Conservation (phyloP, 177 flowering plant species). For the Tripterygium wilfordii region DNA sequence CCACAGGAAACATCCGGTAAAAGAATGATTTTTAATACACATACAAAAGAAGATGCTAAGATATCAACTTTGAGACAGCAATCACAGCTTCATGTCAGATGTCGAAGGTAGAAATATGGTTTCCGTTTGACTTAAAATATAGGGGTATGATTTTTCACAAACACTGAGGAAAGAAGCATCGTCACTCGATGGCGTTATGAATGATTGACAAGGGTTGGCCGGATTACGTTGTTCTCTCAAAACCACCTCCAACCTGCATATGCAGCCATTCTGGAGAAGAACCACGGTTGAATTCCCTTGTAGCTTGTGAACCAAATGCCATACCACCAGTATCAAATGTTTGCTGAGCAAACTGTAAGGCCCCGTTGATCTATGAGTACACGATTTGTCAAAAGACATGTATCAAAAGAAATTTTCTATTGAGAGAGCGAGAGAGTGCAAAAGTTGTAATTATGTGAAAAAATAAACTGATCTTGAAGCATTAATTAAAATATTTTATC, state of each 20-base stretch:
- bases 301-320: conserved; percentile 55
- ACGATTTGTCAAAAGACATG: too few species aligned
- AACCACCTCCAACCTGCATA: conserved; percentile 83
- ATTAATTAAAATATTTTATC: too few species aligned
- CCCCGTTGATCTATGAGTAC: too few species aligned
- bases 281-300: conserved; percentile 55
- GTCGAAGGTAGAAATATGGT: not conserved
- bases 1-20: not conserved
- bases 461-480: too few species aligned
- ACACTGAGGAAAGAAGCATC: not conserved
- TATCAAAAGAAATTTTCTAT: too few species aligned
- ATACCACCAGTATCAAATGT: conserved; percentile 53
- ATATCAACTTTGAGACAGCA: not conserved
- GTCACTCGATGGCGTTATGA: conserved; percentile 19
- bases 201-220: conserved; percentile 7
- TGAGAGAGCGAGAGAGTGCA: too few species aligned
- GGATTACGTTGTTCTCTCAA: conserved; percentile 51
- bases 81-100: not conserved
- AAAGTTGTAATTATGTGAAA: too few species aligned
- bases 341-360: conserved; percentile 48
- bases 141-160: not conserved
- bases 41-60: not conserved
- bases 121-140: not conserved
- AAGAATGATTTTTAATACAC: conserved; percentile 1
- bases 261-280: conserved; percentile 83